Percentiles rank a stretch among this genome's conserved stretches.
phyloP scores from a whole-genome alignment of 2,329 filamentous ascomycete genomes.

The Bimuria novae-zelandiae region DNA sequence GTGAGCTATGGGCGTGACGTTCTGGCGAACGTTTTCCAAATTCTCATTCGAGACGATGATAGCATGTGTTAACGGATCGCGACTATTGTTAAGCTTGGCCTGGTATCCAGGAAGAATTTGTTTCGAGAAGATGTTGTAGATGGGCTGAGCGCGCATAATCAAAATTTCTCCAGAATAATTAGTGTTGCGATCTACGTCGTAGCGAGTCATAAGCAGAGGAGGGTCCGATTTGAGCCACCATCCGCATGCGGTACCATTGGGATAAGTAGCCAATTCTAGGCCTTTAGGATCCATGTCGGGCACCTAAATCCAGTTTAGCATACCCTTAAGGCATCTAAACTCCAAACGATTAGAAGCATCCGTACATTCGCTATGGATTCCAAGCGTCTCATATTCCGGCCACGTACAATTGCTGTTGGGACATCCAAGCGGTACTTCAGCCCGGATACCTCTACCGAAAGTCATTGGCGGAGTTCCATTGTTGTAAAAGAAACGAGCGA shows the following conservation, averaged over 20 bases:
- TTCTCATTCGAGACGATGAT: not conserved
- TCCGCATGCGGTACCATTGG: constrained; percentile 16
- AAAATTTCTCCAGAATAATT: constrained; percentile 4
- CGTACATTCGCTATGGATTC: constrained; percentile 3
- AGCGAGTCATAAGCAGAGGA: constrained; percentile 18
- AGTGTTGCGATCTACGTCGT: constrained; percentile 1
- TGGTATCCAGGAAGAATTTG: constrained; percentile 3
- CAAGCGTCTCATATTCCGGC: constrained; percentile 9
- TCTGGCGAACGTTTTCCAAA: not conserved
- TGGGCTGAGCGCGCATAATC: constrained; percentile 6
- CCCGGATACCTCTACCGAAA: constrained; percentile 10
- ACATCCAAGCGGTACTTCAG: constrained; percentile 11
- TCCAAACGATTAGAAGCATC: not conserved
- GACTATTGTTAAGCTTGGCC: constrained; percentile 6
- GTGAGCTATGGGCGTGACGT: constrained; percentile 9
- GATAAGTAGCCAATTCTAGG: not conserved
- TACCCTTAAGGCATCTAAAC: constrained; percentile 3
- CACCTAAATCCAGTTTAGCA: constrained; percentile 10
- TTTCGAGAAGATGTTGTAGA: constrained; percentile 8
- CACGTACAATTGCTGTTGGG: constrained; percentile 12
- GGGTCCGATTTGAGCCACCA: constrained; percentile 10
- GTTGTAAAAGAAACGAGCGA: constrained; percentile 9
- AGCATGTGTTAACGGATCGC: constrained; percentile 3
- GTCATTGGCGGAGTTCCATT: constrained; percentile 12
- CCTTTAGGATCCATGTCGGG: not conserved